Evolutionary conservation across 2,329 filamentous ascomycete species (phyloP), one percentile per base, ranked within the genome.

Genomic region (Penicillium digitatum): DNA sequence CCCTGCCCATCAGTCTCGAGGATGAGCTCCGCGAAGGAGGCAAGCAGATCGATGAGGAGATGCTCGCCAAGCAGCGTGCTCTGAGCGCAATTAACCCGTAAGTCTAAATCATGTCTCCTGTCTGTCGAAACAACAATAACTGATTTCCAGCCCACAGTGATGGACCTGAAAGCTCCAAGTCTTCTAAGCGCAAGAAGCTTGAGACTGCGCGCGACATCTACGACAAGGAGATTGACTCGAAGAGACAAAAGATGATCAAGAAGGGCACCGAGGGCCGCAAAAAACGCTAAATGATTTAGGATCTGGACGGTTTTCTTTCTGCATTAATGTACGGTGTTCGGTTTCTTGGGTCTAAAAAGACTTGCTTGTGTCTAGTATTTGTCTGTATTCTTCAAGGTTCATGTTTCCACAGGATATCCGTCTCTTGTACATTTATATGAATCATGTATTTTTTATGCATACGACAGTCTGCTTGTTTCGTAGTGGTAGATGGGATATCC

Each of bases 31-130:
- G 87, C 52, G 89, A 94, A 68, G 92, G 86, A 16, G 91, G 87
- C 1, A 85, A 93, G 57, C 87, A 94, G 72, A 85, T 89, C 26
- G 74, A 90, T 58, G 79, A 79, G 45, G 85, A 84, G 56, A 77
- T 95, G 66, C 84, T 83, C 63, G 86, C 89, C 72, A 89, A 93
- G 75, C 90, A 95, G 74, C 85, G 88, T 65, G 89, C 90, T 63
- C 79, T 97, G 62, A 96, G 97, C 67, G 89, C 96, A 77, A 88
- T 91, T 59, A 90, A 96, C 67, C 87, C 89, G 84, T 93, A 81
- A 82, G 87, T 76, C 27, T 16, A 44, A 43, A 38, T n/a, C 22
- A 38, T 57, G 42, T 46, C 32, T 24, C 6, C 22, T 26, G 27
- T 34, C 16, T 35, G n/a, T 24, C 11, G 62, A 65, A 69, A 66